Evolutionary conservation across 1,284 basidiomycete genomes (phyloP), one percentile per base, ranked within the genome.

Genomic region (Blastosporella zonata): DNA sequence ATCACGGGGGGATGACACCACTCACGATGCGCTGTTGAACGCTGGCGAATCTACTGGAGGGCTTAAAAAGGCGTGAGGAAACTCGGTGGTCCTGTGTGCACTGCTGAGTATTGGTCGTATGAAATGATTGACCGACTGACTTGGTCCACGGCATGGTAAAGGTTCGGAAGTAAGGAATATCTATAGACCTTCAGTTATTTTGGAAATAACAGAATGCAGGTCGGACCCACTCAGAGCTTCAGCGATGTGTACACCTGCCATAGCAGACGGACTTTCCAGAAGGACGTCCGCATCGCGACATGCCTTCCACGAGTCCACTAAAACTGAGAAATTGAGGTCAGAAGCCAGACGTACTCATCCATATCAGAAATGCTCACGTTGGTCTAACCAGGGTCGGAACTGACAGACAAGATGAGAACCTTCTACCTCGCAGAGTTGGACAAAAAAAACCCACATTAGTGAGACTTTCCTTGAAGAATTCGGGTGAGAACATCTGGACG

Each of bases 231-330:
- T 73, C n/a, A 90, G 70, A 0, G 82, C 84, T 65, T 92, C 89
- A 2, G 89, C 87, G 49, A 92, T 85, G 60, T 92, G 89, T 7
- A 88, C 82, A 15, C 89, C 89, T 0, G 86, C 84, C 78, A 91
- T 89, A 2, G 87, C 82, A 4, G 82, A 85, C 0, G 89, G 89
- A 47, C 77, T 79, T 61, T 87, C 83, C 47, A 90, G 77, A 18
- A 91, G 69, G 4, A 90, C 79, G 57, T 90, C 87, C 1, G 86
- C 84, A 50, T 81, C 83, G 54, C 82, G 73, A 55, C 87, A 90
- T 3, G 81, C 82, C 12, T 77, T 67, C 85, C 85, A 91, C 0
- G 86, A 70, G 51, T 87, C 83, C 2, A 74, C 55, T 4, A 92
- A 73, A 2, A 91, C 79, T 82, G 52, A 8, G 49, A 46, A 20